Conservation (phyloP, 2,329 filamentous ascomycete genomes). For the Zelopaecilomyces penicillatus region DNA sequence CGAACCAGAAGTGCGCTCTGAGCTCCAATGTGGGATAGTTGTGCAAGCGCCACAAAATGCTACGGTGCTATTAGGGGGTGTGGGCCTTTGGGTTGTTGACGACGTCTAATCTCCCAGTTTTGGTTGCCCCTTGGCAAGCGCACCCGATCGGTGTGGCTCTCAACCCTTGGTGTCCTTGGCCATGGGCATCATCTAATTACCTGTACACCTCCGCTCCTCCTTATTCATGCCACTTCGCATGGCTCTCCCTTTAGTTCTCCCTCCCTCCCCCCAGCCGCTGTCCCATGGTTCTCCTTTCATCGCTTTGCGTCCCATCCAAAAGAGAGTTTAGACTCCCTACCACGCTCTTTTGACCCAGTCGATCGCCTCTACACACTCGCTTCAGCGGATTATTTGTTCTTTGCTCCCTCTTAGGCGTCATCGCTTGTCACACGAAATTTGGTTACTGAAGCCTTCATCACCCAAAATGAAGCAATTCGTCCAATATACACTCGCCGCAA, state of each 20-base stretch:
- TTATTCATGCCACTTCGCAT: no score
- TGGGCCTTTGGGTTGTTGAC: no score
- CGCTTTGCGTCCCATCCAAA: slow-evolving; percentile 38
- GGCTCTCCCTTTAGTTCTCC: slow-evolving; percentile 3
- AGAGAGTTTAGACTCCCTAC: slow-evolving; percentile 45
- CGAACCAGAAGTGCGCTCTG: no score
- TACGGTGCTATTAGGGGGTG: no score
- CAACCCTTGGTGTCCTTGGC: no score
- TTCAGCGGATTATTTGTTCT: slow-evolving; percentile 9
- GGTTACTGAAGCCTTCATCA: slow-evolving; percentile 2
- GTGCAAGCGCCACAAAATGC: no score
- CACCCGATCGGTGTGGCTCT: no score
- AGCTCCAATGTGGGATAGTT: no score
- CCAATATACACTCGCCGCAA: slow-evolving; percentile 27
- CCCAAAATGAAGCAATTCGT: slow-evolving; percentile 38
- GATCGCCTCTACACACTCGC: slow-evolving; percentile 21
- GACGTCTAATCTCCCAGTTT: no score
- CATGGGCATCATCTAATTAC: no score
- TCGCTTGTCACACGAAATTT: slow-evolving; percentile 2
- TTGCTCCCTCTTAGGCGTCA: not conserved
- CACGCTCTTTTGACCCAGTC: slow-evolving; percentile 42
- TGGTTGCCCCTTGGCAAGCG: no score
- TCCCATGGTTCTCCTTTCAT: slow-evolving; percentile 20
- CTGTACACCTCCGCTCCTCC: no score
- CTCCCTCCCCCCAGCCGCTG: slow-evolving; percentile 10